A percentile compares a stretch with the other conserved stretches of the same genome.
Conservation (phyloP, 768 basidiomycete genomes). For the Phlebiopsis gigantea region DNA sequence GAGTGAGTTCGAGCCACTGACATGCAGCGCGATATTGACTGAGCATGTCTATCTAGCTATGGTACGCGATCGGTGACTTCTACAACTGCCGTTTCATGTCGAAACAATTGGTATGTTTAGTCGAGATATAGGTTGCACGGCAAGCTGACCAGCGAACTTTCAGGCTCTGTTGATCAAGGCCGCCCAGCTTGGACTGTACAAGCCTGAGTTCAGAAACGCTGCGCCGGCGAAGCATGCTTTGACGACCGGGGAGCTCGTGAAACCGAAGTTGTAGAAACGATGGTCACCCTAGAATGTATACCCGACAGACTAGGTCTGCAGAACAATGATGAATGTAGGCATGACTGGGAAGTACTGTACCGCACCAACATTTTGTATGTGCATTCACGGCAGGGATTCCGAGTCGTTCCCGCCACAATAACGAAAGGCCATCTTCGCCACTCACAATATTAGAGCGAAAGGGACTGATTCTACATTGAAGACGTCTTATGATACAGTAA, state of each 20-base stretch:
- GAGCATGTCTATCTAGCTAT: slow-evolving; percentile 23
- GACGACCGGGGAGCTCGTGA: neutral
- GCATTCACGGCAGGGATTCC: too few species aligned
- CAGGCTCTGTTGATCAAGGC: slow-evolving; percentile 13
- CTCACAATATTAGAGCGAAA: neutral
- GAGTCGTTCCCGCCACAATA: too few species aligned
- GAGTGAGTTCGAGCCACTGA: slow-evolving; percentile 19
- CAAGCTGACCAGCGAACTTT: neutral
- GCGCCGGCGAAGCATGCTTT: neutral
- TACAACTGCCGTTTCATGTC: slow-evolving; percentile 27
- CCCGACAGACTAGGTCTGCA: too few species aligned
- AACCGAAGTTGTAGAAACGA: neutral
- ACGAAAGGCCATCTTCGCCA: neutral
- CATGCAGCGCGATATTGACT: neutral
- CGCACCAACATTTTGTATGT: too few species aligned
- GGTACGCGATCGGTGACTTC: slow-evolving; percentile 36
- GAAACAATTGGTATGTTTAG: slow-evolving; percentile 31
- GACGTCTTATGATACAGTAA: slow-evolving; percentile 1
- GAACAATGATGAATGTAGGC: too few species aligned
- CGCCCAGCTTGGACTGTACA: slow-evolving; percentile 4
- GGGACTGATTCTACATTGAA: neutral
- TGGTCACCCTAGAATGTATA: too few species aligned
- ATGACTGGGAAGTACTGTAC: too few species aligned
- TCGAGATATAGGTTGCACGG: too few species aligned
- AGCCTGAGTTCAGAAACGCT: neutral